Percentiles rank a stretch among this genome's conserved stretches.
Evolutionary conservation across 2,329 filamentous ascomycete genomes (phyloP).

Genomic region (Alternaria burnsii): DNA sequence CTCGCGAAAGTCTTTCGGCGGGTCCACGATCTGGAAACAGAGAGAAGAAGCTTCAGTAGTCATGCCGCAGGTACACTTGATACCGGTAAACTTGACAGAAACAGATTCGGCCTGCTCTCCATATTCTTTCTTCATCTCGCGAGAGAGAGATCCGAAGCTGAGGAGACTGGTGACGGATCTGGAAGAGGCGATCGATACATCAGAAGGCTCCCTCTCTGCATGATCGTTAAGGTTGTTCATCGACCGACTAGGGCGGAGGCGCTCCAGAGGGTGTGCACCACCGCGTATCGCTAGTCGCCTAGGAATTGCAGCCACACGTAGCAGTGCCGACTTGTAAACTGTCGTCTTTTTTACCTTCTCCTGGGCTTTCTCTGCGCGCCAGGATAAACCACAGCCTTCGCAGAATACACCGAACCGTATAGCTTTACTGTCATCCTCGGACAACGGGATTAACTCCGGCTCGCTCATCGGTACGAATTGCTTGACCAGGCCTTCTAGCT

Average conservation of each 20-base stretch:
- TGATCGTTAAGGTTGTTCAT: slow-evolving; percentile 17
- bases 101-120: slow-evolving; percentile 28
- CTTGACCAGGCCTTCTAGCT: slow-evolving; percentile 27
- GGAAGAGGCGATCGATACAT: neutral
- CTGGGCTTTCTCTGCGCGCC: slow-evolving; percentile 25
- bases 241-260: slow-evolving; percentile 24
- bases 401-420: slow-evolving; percentile 39
- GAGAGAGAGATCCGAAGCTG: slow-evolving; percentile 17
- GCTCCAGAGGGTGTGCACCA: slow-evolving; percentile 10
- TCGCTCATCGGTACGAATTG: slow-evolving; percentile 38
- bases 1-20: slow-evolving; percentile 3
- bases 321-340: slow-evolving; percentile 15
- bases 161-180: slow-evolving; percentile 22
- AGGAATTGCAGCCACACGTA: slow-evolving; percentile 19
- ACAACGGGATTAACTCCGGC: slow-evolving; percentile 26
- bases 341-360: slow-evolving; percentile 13
- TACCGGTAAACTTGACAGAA: slow-evolving; percentile 31
- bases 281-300: slow-evolving; percentile 19
- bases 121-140: slow-evolving; percentile 21
- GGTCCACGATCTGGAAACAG: slow-evolving; percentile 35
- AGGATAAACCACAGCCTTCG: slow-evolving; percentile 32
- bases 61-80: slow-evolving; percentile 32
- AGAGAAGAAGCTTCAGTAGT: slow-evolving; percentile 23
- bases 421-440: slow-evolving; percentile 13
- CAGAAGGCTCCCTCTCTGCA: neutral